Evolutionary conservation across 768 basidiomycete species (phyloP).

Genomic region (Gloeostereum incarnatum): DNA sequence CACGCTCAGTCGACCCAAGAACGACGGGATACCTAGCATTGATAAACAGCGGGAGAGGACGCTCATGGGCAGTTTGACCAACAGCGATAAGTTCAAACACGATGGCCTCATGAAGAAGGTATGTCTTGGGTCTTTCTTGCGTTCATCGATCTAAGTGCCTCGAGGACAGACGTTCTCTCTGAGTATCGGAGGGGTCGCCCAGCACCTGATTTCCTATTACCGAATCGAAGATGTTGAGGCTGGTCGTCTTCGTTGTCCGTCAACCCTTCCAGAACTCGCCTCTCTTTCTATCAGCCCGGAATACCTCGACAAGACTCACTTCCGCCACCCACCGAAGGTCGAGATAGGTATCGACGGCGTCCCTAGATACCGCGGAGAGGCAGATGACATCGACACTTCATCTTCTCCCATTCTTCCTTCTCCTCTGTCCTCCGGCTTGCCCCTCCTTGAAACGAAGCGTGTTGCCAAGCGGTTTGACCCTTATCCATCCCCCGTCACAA

Average conservation of each 20-base stretch:
- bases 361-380: conserved; percentile 74
- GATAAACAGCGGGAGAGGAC: conserved; percentile 72
- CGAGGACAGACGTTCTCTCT: conserved; percentile 76
- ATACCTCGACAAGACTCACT: conserved; percentile 85
- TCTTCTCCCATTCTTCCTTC: conserved; percentile 27
- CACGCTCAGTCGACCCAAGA: conserved; percentile 56
- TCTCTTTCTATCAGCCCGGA: conserved; percentile 79
- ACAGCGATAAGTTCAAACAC: conserved; percentile 85
- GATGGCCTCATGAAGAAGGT: conserved; percentile 98
- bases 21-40: conserved; percentile 36
- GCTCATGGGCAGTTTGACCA: conserved; percentile 84
- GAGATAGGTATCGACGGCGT: conserved; percentile 78
- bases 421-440: conserved; percentile 34
- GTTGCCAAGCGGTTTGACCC: conserved; percentile 39
- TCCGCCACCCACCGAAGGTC: conserved; percentile 75
- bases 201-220: conserved; percentile 94
- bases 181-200: conserved; percentile 72
- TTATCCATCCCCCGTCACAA: no score
- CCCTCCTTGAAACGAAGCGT: conserved; percentile 31
- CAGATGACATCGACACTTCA: conserved; percentile 55
- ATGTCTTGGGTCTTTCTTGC: conserved; percentile 13
- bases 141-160: background rate
- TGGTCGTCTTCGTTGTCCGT: conserved; percentile 82
- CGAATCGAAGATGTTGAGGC: conserved; percentile 84
- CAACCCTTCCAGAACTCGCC: conserved; percentile 79